Conservation (phyloP, 2,329 filamentous ascomycete genomes). For the Rutstroemia sp. region DNA sequence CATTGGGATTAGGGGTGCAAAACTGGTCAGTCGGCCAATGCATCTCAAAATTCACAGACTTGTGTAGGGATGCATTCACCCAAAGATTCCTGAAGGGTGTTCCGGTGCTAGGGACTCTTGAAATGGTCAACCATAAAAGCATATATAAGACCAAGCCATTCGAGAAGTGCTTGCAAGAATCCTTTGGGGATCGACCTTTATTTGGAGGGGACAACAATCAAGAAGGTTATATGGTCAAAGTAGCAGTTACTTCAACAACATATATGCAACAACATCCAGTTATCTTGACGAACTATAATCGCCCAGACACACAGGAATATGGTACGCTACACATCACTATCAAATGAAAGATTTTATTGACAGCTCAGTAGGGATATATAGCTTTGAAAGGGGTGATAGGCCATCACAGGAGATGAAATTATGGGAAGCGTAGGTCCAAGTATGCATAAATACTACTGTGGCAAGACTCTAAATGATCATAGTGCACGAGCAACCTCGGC, state of each 20-base stretch:
- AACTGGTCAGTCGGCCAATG: conserved; percentile 7
- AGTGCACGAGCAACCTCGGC: conserved; percentile 42
- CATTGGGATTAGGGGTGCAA: conserved; percentile 2
- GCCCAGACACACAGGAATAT: conserved; percentile 11
- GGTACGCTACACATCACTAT: background rate
- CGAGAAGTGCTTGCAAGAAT: conserved; percentile 28
- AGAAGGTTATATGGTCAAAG: conserved; percentile 25
- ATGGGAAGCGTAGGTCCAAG: conserved; percentile 38
- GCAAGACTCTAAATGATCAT: background rate
- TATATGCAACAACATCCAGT: conserved; percentile 33
- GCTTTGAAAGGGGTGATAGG: conserved; percentile 34
- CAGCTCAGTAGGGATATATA: conserved; percentile 25
- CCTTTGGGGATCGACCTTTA: conserved; percentile 32
- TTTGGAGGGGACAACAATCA: conserved; percentile 29
- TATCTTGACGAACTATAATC: conserved; percentile 39
- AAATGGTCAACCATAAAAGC: conserved; percentile 26
- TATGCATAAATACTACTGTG: background rate
- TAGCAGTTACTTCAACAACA: conserved; percentile 37
- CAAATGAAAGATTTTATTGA: background rate
- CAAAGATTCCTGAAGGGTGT: conserved; percentile 29
- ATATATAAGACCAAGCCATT: conserved; percentile 32
- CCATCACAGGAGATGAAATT: conserved; percentile 35
- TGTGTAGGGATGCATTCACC: conserved; percentile 17
- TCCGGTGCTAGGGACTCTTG: conserved; percentile 24
- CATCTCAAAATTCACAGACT: conserved; percentile 5